Conservation (phyloP, 441 rosid species). For the Metrosideros polymorpha region DNA sequence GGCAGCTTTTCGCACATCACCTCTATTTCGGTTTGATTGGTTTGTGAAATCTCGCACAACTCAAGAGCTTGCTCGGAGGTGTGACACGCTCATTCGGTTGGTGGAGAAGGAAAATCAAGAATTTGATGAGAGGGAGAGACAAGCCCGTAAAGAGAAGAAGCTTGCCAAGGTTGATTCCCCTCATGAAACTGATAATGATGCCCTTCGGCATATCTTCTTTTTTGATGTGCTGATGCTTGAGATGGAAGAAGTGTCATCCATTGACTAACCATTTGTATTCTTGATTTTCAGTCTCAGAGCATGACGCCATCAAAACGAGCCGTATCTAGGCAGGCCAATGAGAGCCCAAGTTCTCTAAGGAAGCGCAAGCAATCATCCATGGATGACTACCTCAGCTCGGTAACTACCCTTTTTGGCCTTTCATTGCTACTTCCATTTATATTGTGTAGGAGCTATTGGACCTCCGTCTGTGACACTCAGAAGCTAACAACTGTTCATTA, state of each 20-base stretch:
- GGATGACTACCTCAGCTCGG: slow-evolving; percentile 76
- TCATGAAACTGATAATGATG: not conserved
- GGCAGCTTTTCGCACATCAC: slow-evolving; percentile 76
- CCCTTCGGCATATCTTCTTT: not conserved
- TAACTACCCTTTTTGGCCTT: not conserved
- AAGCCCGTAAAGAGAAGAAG: slow-evolving; percentile 97
- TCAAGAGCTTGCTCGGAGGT: slow-evolving; percentile 95
- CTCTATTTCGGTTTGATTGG: slow-evolving; percentile 93
- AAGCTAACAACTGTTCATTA: not conserved
- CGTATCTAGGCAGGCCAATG: slow-evolving; percentile 56
- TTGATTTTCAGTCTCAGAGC: slow-evolving; percentile 27
- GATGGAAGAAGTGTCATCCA: not conserved
- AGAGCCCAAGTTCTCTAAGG: slow-evolving; percentile 59
- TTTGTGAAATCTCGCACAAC: slow-evolving; percentile 91
- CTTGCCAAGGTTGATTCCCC: slow-evolving; percentile 65
- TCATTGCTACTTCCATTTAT: not conserved
- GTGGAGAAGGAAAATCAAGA: slow-evolving; percentile 99
- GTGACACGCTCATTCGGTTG: slow-evolving; percentile 88
- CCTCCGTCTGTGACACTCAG: not conserved
- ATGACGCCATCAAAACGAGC: slow-evolving; percentile 80
- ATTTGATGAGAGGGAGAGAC: slow-evolving; percentile 92
- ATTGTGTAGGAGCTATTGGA: not conserved
- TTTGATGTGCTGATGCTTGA: not conserved
- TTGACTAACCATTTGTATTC: not conserved
- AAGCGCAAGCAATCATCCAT: slow-evolving; percentile 76